These are phyloP conservation scores for Penicillium sp. DNA, from an alignment of 2,329 filamentous ascomycete genomes.

Conservation along the genomic window DNA sequence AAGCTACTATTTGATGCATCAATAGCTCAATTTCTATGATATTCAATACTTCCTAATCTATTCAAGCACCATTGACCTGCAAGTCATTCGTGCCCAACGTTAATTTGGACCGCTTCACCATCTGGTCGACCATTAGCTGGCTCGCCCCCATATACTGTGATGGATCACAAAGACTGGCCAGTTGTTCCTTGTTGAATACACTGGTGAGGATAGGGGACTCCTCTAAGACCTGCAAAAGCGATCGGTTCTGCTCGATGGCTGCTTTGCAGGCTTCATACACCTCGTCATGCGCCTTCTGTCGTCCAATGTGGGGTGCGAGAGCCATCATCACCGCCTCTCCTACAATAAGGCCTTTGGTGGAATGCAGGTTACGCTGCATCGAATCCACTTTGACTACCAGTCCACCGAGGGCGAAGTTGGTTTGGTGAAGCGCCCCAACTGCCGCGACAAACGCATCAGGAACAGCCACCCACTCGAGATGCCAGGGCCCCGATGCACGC, in stretches of 20 bases:
- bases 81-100: neutral
- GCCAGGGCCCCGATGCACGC: constrained; percentile 62
- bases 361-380: constrained; percentile 57
- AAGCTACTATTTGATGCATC: no score
- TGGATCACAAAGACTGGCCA: constrained; percentile 61
- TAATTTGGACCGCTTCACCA: constrained; percentile 20
- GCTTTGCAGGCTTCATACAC: constrained; percentile 60
- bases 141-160: constrained; percentile 48
- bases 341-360: constrained; percentile 58
- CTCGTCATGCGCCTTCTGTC: constrained; percentile 59
- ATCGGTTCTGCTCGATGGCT: constrained; percentile 50
- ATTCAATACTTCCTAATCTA: no score
- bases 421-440: constrained; percentile 59
- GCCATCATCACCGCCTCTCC: constrained; percentile 65
- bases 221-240: constrained; percentile 50
- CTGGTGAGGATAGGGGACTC: constrained; percentile 43
- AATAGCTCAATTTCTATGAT: no score
- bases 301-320: constrained; percentile 55
- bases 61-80: neutral
- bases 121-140: constrained; percentile 38
- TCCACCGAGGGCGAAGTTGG: constrained; percentile 57
- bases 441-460: constrained; percentile 59
- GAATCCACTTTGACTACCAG: constrained; percentile 54
- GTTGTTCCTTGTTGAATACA: constrained; percentile 49
- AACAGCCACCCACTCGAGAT: constrained; percentile 62